Base-by-base conservation (phyloP, 345 rosid genomes). In the Eucalyptus guilfoylei region DNA sequence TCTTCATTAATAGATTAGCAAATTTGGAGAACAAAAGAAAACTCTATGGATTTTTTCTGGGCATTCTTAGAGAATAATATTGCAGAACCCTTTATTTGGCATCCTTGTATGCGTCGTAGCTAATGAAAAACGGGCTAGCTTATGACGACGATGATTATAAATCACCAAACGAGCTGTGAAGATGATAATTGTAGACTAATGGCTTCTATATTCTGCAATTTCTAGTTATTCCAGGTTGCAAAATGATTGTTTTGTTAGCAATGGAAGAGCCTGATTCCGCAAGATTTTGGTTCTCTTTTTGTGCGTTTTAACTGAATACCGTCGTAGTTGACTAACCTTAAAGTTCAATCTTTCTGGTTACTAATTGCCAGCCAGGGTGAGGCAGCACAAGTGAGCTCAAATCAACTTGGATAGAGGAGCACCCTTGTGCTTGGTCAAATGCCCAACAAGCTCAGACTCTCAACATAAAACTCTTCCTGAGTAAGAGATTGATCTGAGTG, bases 101-200 rank as follows among this genome's bases (percentile, higher is more conserved):
- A 47, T 47, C 48, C 48, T 47, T 47, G 48, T 0, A 47, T 0
- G 48, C 11, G 48, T 47, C 5, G 48, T 47, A 0, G 48, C 48
- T 0, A 47, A 47, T 47, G 48, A 47, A 47, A 47, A 47, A 47
- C 13, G 48, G 48, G 48, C 48, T 47, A 47, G 48, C 48, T 47
- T 47, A 47, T 47, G 48, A 47, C 48, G 48, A 47, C 5, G 48
- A 47, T 0, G 4, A 47, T 47, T 47, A 47, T 47, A 47, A 47
- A 47, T 47, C 48, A 47, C 48, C 48, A 47, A 47, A 47, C 48
- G 48, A 11, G 48, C 48, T 47, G 48, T 47, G 13, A 47, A 47
- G 13, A 13, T 0, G 4, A 47, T 47, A 4, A 47, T 47, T 47
- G 48, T 47, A 47, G 0, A 47, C 0, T 0, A 11, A 47, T 47